Evolutionary conservation across 2,329 filamentous ascomycete genomes (phyloP), one percentile per base, ranked within the genome.

Genomic region (Apiospora saccharicola): DNA sequence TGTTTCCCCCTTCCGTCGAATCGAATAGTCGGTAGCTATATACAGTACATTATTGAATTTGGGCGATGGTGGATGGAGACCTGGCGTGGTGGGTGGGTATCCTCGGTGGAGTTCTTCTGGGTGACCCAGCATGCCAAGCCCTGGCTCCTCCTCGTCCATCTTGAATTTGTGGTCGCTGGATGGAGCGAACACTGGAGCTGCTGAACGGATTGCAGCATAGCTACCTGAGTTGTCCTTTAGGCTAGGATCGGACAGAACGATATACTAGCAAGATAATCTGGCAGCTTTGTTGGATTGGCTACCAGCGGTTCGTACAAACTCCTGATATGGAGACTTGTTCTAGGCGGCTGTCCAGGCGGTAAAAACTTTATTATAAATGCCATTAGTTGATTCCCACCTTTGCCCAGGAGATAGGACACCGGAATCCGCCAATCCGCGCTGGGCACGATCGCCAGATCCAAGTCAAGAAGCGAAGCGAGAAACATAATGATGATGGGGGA

Each of bases 281-380:
- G 41, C 57, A 64, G 34, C 57, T n/a, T 47, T 64, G 57, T n/a
- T 64, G 57, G 34, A 41, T 64, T 64, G 57, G 30, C 57, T 64
- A 64, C 19, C 22, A 64, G 57, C 4, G 57, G 57, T 64, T 64
- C 57, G n/a, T 24, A 24, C 41, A 64, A 24, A n/a, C 57, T 64
- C 41, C 34, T 64, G 57, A 41, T 64, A 41, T 41, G 57, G 57
- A 64, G 57, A 37, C 8, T 5, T 37, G 41, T 16, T 22, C 30
- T 13, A 51, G n/a, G 46, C n/a, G 8, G 49, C 24, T 30, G 51
- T 30, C 24, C 57, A 64, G 34, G 57, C 34, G 57, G 57, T 64
- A 41, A 37, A 61, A 64, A 64, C 57, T 64, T 22, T 64, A 41
- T 64, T 64, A n/a, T 61, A 22, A 61, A 34, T 61, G 53, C 26